phyloP scores from a whole-genome alignment of 2,329 filamentous ascomycete genomes.

The Chaetomium sp. region DNA sequence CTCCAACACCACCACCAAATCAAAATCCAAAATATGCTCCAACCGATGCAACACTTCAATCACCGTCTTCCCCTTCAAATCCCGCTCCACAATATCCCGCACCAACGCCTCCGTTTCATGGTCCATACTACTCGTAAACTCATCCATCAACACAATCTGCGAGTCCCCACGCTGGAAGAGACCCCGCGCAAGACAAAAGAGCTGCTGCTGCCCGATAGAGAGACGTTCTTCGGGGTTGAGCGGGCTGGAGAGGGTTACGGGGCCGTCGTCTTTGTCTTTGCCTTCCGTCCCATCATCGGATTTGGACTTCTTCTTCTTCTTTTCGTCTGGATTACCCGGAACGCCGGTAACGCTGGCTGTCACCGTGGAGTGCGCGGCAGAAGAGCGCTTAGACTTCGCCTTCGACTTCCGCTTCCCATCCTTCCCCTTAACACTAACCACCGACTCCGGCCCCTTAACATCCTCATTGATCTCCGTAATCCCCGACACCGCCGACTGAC shows the following conservation, averaged over 20 bases:
- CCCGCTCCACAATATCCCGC: conserved; percentile 9
- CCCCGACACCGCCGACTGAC: neutral
- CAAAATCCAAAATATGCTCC: conserved; percentile 13
- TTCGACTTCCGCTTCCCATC: neutral
- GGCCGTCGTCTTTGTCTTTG: neutral
- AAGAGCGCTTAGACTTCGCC: neutral
- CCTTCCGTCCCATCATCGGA: too few species aligned
- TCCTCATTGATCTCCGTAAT: neutral
- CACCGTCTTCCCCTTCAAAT: conserved; percentile 11
- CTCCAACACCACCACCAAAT: conserved; percentile 12
- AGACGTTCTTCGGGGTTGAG: conserved; percentile 5
- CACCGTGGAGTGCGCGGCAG: neutral
- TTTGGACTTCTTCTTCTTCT: neutral
- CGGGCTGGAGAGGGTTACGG: conserved; percentile 1
- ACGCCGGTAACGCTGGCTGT: too few species aligned
- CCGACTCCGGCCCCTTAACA: neutral
- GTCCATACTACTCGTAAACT: conserved; percentile 17
- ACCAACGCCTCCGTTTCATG: conserved; percentile 13
- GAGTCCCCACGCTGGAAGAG: conserved; percentile 7
- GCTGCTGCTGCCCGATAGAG: conserved; percentile 14
- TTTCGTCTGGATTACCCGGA: neutral
- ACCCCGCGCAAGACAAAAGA: conserved; percentile 14
- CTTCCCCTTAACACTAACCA: neutral
- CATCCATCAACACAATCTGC: conserved; percentile 15
- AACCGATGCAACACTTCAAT: conserved; percentile 15